phyloP scores from a whole-genome alignment of 208 protist species.

The Perkinsela sp. region DNA sequence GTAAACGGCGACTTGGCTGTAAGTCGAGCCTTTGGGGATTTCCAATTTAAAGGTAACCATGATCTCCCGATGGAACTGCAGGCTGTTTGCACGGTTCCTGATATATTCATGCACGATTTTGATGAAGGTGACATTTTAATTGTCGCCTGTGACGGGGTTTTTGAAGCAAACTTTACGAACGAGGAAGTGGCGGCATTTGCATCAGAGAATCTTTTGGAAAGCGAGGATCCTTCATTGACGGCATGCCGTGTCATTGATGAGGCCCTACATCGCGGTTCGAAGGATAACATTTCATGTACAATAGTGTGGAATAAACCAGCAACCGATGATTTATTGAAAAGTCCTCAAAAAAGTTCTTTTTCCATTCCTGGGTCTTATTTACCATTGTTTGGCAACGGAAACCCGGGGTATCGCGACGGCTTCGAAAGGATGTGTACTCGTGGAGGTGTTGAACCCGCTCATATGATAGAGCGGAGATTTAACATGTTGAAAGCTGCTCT shows the following conservation, averaged over 20 bases:
- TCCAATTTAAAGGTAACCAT: conserved; percentile 37
- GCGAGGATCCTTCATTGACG: conserved; percentile 29
- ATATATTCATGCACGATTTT: conserved; percentile 27
- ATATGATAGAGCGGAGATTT: not conserved
- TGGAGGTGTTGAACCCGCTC: not conserved
- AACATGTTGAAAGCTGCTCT: not conserved
- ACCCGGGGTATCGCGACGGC: not conserved
- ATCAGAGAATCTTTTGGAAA: conserved; percentile 16
- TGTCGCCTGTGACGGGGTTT: conserved; percentile 59
- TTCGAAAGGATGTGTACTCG: not conserved
- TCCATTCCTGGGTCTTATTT: not conserved
- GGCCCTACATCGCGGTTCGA: conserved; percentile 51
- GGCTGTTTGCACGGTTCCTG: conserved; percentile 36
- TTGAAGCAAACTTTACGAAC: conserved; percentile 55
- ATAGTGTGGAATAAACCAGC: conserved; percentile 10
- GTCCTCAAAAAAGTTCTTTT: not conserved
- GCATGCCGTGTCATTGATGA: conserved; percentile 46
- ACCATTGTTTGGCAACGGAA: not conserved
- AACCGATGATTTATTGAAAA: not conserved
- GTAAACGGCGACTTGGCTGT: conserved; percentile 73
- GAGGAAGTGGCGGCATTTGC: conserved; percentile 44
- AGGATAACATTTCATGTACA: conserved; percentile 64
- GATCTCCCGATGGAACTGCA: conserved; percentile 38
- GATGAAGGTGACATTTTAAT: conserved; percentile 40
- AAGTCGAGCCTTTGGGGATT: conserved; percentile 68